Evolutionary conservation across 208 protist genomes (phyloP).

Genomic region (Angomonas ambiguus): DNA sequence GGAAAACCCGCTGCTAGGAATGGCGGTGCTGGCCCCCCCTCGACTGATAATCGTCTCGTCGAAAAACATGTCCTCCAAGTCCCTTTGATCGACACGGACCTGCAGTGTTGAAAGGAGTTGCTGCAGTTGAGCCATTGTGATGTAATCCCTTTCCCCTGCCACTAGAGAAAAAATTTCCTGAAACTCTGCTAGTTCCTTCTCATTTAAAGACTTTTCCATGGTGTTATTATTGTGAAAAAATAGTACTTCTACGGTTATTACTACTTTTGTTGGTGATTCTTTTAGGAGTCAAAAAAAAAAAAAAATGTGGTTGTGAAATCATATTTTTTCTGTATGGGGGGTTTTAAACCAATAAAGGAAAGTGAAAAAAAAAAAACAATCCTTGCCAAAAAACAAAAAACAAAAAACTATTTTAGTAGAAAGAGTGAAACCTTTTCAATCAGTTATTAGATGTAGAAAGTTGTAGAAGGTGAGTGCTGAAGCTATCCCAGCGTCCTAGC

Average conservation of each 20-base stretch:
- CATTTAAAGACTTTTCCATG: background rate
- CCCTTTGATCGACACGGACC: constrained; percentile 81
- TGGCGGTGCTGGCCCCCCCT: background rate
- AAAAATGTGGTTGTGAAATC: background rate
- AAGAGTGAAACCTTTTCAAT: background rate
- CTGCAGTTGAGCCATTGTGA: constrained; percentile 71
- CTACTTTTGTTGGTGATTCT: background rate
- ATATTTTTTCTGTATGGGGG: constrained; percentile 2
- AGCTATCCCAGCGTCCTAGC: constrained; percentile 49
- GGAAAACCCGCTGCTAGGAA: background rate
- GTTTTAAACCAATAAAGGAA: constrained; percentile 10
- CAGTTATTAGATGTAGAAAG: too few relatives aligned
- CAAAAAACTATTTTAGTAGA: constrained; percentile 9
- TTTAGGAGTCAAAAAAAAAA: background rate
- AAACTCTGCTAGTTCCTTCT: constrained; percentile 80
- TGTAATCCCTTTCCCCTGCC: constrained; percentile 63
- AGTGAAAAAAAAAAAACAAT: constrained; percentile 17
- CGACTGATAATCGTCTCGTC: constrained; percentile 25
- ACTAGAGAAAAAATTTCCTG: constrained; percentile 92
- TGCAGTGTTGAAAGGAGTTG: constrained; percentile 85
- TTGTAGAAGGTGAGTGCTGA: constrained; percentile 16
- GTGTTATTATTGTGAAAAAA: too few relatives aligned
- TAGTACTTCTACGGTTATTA: too few relatives aligned
- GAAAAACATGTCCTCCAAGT: constrained; percentile 77
- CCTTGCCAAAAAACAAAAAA: too few relatives aligned